Conservation (phyloP, 352 stramenopile species). For the Thraustochytrium sp. region DNA sequence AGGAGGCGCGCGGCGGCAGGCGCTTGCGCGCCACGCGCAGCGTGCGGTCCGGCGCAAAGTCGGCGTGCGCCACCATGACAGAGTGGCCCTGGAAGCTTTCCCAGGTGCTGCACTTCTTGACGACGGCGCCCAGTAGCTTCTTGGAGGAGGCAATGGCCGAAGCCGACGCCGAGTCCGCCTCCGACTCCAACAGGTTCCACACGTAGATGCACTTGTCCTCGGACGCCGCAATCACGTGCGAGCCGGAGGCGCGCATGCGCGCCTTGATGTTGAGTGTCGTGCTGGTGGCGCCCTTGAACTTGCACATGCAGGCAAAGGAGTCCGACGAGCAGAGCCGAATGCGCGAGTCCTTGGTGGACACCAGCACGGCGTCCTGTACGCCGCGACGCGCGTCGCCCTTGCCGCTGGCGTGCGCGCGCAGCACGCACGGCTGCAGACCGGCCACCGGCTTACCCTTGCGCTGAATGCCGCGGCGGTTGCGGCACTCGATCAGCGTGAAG, state of each 20-base stretch:
- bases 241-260: constrained; percentile 37
- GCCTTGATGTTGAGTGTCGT: constrained; percentile 48
- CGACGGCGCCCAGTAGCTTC: neutral
- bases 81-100: constrained; percentile 28
- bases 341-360: constrained; percentile 74
- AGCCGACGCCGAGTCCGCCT: neutral
- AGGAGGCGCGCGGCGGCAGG: neutral
- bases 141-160: neutral
- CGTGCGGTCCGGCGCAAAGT: neutral
- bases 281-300: constrained; percentile 76
- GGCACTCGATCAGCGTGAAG: constrained; percentile 76
- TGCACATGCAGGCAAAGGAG: constrained; percentile 77
- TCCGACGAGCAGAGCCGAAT: constrained; percentile 74
- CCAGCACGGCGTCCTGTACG: constrained; percentile 66
- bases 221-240: constrained; percentile 73
- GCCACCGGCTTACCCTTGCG: constrained; percentile 73
- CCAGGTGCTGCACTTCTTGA: neutral
- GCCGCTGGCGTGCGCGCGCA: neutral
- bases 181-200: constrained; percentile 53
- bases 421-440: constrained; percentile 65
- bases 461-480: constrained; percentile 70
- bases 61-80: neutral
- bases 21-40: neutral
- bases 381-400: neutral
- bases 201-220: constrained; percentile 75